These are phyloP conservation scores for Calonectria montana DNA, from an alignment of 2,329 filamentous ascomycete genomes.

Conservation along the genomic window DNA sequence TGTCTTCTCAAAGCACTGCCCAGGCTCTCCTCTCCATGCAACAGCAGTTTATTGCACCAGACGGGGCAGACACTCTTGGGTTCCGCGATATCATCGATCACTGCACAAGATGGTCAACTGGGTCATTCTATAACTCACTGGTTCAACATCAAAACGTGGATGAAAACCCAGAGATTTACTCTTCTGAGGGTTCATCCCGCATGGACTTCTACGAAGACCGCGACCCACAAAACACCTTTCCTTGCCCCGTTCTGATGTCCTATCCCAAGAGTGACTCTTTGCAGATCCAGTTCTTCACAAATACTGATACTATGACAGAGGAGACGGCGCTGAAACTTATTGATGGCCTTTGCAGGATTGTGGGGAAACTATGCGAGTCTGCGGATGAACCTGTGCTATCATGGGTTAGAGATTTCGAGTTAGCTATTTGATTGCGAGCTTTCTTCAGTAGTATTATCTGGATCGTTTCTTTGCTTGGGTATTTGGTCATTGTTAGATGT, in stretches of 20 bases:
- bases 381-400: neutral
- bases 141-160: constrained; percentile 39
- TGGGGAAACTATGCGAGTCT: neutral
- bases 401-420: neutral
- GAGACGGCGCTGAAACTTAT: neutral
- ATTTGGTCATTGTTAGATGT: too few relatives aligned
- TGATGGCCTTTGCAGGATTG: neutral
- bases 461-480: too few relatives aligned
- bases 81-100: constrained; percentile 28
- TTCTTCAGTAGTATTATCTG: neutral
- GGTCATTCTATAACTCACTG: neutral
- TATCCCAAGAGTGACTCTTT: neutral
- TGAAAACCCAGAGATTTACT: constrained; percentile 23
- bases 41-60: constrained; percentile 20
- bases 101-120: constrained; percentile 30
- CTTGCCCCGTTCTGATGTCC: neutral
- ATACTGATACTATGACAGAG: neutral
- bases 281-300: neutral
- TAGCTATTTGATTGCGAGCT: neutral
- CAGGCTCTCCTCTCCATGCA: constrained; percentile 27
- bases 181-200: neutral
- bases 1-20: neutral
- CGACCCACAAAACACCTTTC: neutral
- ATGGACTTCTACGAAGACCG: neutral
- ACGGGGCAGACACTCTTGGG: constrained; percentile 29